These are phyloP conservation scores for Sporobolomyces phaffii DNA, from an alignment of 768 basidiomycete genomes.

Conservation along the genomic window DNA sequence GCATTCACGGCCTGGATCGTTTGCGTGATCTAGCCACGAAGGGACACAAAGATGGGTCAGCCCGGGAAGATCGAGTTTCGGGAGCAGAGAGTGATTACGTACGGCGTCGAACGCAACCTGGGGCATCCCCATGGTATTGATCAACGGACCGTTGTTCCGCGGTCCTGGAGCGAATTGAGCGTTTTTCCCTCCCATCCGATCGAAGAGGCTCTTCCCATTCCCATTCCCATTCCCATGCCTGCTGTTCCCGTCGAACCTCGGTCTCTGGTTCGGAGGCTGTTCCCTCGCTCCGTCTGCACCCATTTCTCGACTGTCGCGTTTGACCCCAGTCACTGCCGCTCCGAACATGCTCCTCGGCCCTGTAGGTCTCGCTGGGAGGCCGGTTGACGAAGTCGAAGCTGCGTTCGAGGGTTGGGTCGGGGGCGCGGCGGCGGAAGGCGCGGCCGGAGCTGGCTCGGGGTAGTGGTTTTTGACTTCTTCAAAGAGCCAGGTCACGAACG, in stretches of 20 bases:
- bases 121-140: slow-evolving; percentile 25
- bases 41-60: neutral
- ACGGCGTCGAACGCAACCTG: slow-evolving; percentile 33
- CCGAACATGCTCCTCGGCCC: slow-evolving; percentile 33
- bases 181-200: slow-evolving; percentile 30
- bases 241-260: slow-evolving; percentile 10
- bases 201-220: slow-evolving; percentile 20
- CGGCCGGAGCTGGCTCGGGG: slow-evolving; percentile 41
- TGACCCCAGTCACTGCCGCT: slow-evolving; percentile 39
- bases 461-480: slow-evolving; percentile 54
- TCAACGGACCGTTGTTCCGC: slow-evolving; percentile 7
- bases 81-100: neutral
- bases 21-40: slow-evolving; percentile 27
- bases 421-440: slow-evolving; percentile 28
- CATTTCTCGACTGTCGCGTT: slow-evolving; percentile 31
- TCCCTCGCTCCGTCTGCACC: neutral
- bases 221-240: slow-evolving; percentile 10
- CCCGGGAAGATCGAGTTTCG: too few species aligned
- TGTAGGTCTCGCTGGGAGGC: slow-evolving; percentile 10
- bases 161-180: slow-evolving; percentile 29
- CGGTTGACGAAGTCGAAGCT: neutral
- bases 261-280: slow-evolving; percentile 20
- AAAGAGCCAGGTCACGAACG: slow-evolving; percentile 86
- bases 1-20: slow-evolving; percentile 27
- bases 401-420: slow-evolving; percentile 9